phyloP scores from a whole-genome alignment of 108 stramenopile genomes.

The Cyclotella baltica region DNA sequence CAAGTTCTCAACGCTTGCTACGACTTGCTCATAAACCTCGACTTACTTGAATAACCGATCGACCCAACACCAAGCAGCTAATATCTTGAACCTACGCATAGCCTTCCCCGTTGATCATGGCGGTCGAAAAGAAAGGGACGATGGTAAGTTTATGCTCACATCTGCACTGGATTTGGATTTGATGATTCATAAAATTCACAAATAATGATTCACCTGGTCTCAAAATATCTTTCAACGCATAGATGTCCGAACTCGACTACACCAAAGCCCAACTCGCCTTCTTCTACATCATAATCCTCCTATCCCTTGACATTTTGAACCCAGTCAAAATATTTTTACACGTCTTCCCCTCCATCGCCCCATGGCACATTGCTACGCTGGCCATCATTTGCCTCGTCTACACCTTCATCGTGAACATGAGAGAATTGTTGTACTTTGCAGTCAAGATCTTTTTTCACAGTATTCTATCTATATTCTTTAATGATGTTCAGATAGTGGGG shows the following conservation, averaged over 20 bases:
- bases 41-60: no score
- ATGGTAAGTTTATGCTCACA: slow-evolving; percentile 5
- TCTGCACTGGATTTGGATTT: neutral
- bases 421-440: slow-evolving; percentile 82
- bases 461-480: slow-evolving; percentile 87
- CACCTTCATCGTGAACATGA: slow-evolving; percentile 82
- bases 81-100: neutral
- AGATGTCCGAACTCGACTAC: slow-evolving; percentile 73
- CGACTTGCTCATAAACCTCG: no score
- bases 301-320: slow-evolving; percentile 88
- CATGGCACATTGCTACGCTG: slow-evolving; percentile 83
- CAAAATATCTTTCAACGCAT: neutral
- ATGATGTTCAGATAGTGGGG: slow-evolving; percentile 91
- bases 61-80: no score
- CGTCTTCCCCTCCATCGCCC: slow-evolving; percentile 75
- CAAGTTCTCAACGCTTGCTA: no score
- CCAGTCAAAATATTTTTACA: slow-evolving; percentile 94
- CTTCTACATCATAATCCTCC: slow-evolving; percentile 78
- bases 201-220: neutral
- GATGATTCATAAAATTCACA: neutral
- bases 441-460: slow-evolving; percentile 90
- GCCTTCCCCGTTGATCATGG: neutral
- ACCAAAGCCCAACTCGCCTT: slow-evolving; percentile 90
- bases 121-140: slow-evolving; percentile 21
- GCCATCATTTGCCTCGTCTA: slow-evolving; percentile 73